Base-by-base conservation (phyloP, 1,139 yeast genomes). In the Saccharomyces hybrid region DNA sequence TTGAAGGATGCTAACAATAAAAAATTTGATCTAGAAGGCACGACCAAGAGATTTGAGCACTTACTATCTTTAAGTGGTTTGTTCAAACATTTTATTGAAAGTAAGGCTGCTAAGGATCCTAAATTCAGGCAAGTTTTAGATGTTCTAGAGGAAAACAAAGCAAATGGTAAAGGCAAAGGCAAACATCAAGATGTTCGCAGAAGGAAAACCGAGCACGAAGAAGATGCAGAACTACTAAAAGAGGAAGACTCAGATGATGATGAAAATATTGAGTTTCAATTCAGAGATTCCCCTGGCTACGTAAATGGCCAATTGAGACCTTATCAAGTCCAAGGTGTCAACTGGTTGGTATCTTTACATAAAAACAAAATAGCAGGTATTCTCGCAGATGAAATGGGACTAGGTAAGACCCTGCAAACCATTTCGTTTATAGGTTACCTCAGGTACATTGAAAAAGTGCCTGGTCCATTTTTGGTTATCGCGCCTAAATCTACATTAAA, bases 371-470 rank as follows among this genome's bases (percentile, higher is more conserved):
- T 90, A 51, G 83, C 95, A 0, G 98, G 98, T 49, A 91, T 93
- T 52, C 77, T 93, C 57, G 99, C 99, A 5, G 99, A 93, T 72
- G 99, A 93, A 70, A 93, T 93, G 98, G 99, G 99, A 1, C 78
- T 93, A 55, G 98, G 98, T 56, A 93, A 93, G 69, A 93, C 98
- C 1, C 76, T 93, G 56, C 99, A 93, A 70, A 89, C 97, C 0
- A 89, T 93, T 57, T 81, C 97, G 2, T 91, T 93, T 64, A 74
- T 93, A 54, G 98, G 97, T 0, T 90, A 88, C 68, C 75, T 93
- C 56, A 77, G 97, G 60, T 88, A 88, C 65, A 77, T 85, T 56
- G 83, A 83, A 61, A 80, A 83, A 49, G 80, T 88, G n/a, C 83
- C 82, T 55, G 99, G 99, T 0, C 99, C 99, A 0, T 91, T 86